A percentile compares a stretch with the other conserved stretches of the same genome.
These are phyloP conservation scores for Vitis cinerea DNA, from an alignment of 164 flowering plant genomes.

Conservation along the genomic window DNA sequence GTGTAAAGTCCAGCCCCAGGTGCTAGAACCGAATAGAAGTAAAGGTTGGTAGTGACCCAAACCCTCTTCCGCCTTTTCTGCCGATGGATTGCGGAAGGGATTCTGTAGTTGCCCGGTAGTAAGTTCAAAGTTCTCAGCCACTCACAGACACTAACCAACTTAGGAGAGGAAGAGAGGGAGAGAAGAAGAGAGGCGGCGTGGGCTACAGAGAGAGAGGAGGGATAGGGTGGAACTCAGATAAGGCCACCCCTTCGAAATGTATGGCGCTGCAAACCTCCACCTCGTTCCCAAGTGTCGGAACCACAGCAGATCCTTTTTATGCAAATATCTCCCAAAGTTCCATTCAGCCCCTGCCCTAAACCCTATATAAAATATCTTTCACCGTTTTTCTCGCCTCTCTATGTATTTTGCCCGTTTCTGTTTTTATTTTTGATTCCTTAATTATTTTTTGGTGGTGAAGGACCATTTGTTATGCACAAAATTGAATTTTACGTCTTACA, in stretches of 20 bases:
- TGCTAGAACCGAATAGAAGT: background rate
- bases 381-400: too few relatives aligned
- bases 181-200: background rate
- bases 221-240: constrained; percentile 14
- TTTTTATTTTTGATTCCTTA: too few relatives aligned
- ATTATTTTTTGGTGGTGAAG: too few relatives aligned
- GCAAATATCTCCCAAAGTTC: background rate
- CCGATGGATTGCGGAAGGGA: too few relatives aligned
- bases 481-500: too few relatives aligned
- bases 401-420: too few relatives aligned
- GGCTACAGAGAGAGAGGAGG: constrained; percentile 4
- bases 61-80: too few relatives aligned
- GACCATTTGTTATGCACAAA: too few relatives aligned
- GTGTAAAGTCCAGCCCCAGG: background rate
- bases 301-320: background rate
- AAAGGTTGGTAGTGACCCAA: background rate
- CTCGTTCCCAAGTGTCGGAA: constrained; percentile 2
- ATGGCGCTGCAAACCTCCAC: constrained; percentile 39
- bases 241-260: constrained; percentile 35
- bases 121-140: background rate
- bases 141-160: background rate
- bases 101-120: background rate
- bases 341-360: background rate
- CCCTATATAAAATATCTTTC: too few relatives aligned
- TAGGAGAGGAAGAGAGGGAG: constrained; percentile 5